Conservation (phyloP, 371 early-diverging fungal genomes). For the Mortierella polycephala region DNA sequence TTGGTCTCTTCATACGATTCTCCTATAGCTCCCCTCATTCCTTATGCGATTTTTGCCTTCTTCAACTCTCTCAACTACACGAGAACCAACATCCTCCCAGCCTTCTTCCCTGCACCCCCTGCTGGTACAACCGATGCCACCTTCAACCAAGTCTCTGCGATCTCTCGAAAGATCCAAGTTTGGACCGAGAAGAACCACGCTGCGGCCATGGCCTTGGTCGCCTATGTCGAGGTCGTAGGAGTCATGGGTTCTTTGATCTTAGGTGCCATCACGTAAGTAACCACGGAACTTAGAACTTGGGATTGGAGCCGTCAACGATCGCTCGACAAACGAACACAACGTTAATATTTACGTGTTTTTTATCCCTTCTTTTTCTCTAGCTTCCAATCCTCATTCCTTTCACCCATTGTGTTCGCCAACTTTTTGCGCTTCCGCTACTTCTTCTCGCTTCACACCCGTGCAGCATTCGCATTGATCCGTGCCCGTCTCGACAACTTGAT, state of each 20-base stretch:
- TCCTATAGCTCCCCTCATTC: conserved; percentile 79
- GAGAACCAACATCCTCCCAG: conserved; percentile 80
- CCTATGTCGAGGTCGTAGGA: conserved; percentile 82
- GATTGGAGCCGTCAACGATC: too few species aligned
- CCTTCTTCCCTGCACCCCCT: conserved; percentile 70
- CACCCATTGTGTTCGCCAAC: conserved; percentile 82
- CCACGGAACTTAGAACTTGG: background rate
- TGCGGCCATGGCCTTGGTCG: conserved; percentile 78
- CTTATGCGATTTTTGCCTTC: conserved; percentile 85
- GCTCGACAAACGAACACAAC: background rate
- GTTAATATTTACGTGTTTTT: too few species aligned
- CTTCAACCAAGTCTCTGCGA: conserved; percentile 54
- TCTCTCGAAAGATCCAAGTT: conserved; percentile 67
- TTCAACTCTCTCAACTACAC: conserved; percentile 87
- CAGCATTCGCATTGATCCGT: conserved; percentile 70
- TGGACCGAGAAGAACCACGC: conserved; percentile 79
- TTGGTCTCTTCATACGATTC: background rate
- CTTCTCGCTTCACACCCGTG: conserved; percentile 74
- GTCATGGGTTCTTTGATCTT: conserved; percentile 78
- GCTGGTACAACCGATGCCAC: conserved; percentile 41
- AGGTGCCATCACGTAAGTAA: conserved; percentile 71
- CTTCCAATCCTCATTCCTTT: conserved; percentile 75
- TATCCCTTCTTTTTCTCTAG: conserved; percentile 33
- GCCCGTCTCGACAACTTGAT: conserved; percentile 64
- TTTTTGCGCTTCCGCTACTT: conserved; percentile 90